Percentiles rank a stretch among this genome's conserved stretches.
These are phyloP conservation scores for Gypsophila paniculata DNA, from an alignment of 179 eudicot species.

Conservation along the genomic window DNA sequence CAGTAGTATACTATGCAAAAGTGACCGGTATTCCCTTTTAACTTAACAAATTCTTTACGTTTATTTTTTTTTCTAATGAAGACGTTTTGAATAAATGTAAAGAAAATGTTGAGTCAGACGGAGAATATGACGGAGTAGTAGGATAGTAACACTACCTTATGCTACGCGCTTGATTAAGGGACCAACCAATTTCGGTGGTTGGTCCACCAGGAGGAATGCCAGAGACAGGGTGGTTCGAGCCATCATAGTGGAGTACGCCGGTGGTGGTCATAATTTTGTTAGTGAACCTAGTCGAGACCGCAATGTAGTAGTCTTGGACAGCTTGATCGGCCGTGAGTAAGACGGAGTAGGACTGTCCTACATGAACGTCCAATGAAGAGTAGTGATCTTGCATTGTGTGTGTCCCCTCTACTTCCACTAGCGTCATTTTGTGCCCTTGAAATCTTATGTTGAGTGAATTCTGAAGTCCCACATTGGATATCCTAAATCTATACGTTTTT, in stretches of 20 bases:
- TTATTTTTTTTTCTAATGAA: too few species aligned
- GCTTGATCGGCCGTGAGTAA: constrained; percentile 48
- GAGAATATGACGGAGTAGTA: not conserved
- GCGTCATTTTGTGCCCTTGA: constrained; percentile 53
- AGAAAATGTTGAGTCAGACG: too few species aligned
- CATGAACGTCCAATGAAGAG: constrained; percentile 53
- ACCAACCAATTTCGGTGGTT: constrained; percentile 41
- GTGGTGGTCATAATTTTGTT: constrained; percentile 39
- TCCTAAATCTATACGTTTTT: constrained; percentile 59
- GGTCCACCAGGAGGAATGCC: constrained; percentile 53
- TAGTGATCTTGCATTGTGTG: constrained; percentile 49
- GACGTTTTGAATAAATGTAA: too few species aligned
- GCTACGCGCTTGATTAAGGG: constrained; percentile 50
- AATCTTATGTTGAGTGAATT: constrained; percentile 51
- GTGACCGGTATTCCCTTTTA: too few species aligned
- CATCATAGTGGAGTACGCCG: constrained; percentile 47
- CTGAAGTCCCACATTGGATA: constrained; percentile 59
- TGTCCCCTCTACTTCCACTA: constrained; percentile 67
- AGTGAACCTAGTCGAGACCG: constrained; percentile 46
- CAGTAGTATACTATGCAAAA: too few species aligned
- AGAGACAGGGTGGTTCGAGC: constrained; percentile 33
- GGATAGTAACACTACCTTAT: constrained; percentile 37
- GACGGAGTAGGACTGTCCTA: constrained; percentile 61
- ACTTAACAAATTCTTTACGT: too few species aligned
- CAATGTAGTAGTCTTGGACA: constrained; percentile 48